A percentile compares a stretch with the other conserved stretches of the same genome.
Conservation (phyloP, 164 flowering plant genomes). For the Aristolochia californica region DNA sequence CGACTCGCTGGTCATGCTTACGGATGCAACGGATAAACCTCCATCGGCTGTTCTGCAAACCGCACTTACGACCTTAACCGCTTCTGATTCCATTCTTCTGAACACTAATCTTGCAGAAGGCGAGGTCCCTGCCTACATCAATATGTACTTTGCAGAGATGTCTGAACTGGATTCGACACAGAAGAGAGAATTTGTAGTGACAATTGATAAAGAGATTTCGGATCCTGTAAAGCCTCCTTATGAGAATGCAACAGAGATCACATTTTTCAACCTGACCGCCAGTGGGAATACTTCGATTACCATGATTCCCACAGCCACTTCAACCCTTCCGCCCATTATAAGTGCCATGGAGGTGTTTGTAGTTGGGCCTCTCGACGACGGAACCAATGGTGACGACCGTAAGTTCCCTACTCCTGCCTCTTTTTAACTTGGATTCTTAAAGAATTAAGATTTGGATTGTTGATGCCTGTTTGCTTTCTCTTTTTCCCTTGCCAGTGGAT, state of each 20-base stretch:
- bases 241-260: conserved; percentile 9
- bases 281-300: conserved; percentile 13
- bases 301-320: conserved; percentile 16
- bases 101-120: background rate
- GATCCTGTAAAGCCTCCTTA: conserved; percentile 26
- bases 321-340: conserved; percentile 37
- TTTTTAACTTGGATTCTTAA: too few relatives aligned
- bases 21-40: conserved; percentile 17
- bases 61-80: conserved; percentile 15
- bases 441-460: background rate
- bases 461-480: background rate
- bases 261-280: conserved; percentile 10
- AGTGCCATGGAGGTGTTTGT: conserved; percentile 36
- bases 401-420: background rate
- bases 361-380: conserved; percentile 7
- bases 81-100: background rate
- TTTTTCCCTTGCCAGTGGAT: conserved; percentile 10
- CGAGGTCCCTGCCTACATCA: conserved; percentile 6
- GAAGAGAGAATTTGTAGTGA: conserved; percentile 5
- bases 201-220: background rate
- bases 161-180: conserved; percentile 3
- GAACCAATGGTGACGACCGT: conserved; percentile 32
- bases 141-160: conserved; percentile 14
- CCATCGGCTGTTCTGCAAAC: conserved; percentile 18
- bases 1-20: background rate